These are phyloP conservation scores for Leptographium lundbergii DNA, from an alignment of 2,329 filamentous ascomycete species.

Conservation along the genomic window DNA sequence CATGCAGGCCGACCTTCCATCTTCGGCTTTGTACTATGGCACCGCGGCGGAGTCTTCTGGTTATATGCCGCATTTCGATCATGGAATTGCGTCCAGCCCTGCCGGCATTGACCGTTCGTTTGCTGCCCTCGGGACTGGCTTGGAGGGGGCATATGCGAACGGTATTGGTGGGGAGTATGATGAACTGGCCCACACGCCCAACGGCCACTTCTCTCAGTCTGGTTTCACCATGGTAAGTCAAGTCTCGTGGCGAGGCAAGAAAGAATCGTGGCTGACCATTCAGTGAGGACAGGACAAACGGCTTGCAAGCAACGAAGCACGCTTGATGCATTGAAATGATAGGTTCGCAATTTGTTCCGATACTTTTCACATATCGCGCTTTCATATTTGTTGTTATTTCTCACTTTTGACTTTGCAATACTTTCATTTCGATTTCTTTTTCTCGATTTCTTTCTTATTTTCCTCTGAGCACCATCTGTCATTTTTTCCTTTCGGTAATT, in stretches of 20 bases:
- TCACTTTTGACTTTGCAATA: background rate
- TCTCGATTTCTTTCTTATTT: background rate
- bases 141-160: background rate
- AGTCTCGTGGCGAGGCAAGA: background rate
- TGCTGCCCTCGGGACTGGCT: background rate
- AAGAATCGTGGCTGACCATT: background rate
- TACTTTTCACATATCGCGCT: background rate
- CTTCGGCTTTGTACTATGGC: background rate
- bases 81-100: background rate
- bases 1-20: background rate
- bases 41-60: background rate
- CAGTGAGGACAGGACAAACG: background rate
- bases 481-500: background rate
- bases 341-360: background rate
- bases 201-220: background rate
- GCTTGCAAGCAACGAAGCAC: background rate
- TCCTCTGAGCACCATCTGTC: background rate
- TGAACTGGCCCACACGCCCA: background rate
- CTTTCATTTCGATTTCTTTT: background rate
- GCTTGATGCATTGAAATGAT: background rate
- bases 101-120: background rate
- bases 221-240: background rate
- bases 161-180: background rate
- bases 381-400: background rate
- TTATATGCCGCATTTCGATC: background rate